These are phyloP conservation scores for Chrysoporthe cubensis DNA, from an alignment of 2,329 filamentous ascomycete species.

Conservation along the genomic window DNA sequence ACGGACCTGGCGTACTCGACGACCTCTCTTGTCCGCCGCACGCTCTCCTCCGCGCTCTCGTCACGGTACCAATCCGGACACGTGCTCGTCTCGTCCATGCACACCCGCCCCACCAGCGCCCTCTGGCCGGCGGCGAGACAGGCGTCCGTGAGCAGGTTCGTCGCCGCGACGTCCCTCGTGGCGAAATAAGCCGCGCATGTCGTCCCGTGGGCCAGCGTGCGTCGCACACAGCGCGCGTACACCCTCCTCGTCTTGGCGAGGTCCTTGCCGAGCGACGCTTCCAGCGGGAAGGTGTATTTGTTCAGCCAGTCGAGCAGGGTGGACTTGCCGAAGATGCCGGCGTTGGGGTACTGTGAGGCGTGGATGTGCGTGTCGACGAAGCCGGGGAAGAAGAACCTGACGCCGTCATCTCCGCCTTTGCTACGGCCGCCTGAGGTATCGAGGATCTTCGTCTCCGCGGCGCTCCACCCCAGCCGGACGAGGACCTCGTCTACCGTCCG, in stretches of 20 bases:
- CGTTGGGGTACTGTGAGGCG: conserved; percentile 92
- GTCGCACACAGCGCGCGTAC: conserved; percentile 77
- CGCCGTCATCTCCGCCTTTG: conserved; percentile 38
- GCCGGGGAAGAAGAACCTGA: conserved; percentile 81
- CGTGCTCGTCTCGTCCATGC: conserved; percentile 76
- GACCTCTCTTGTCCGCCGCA: conserved; percentile 59
- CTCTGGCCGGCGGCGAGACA: conserved; percentile 82
- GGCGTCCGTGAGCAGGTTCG: conserved; percentile 87
- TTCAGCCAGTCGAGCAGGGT: conserved; percentile 93
- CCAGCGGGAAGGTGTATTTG: conserved; percentile 93
- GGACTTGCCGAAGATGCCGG: conserved; percentile 89
- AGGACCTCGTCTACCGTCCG: conserved; percentile 42
- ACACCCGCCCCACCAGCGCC: conserved; percentile 90
- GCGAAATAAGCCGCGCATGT: conserved; percentile 96
- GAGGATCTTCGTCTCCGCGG: conserved; percentile 43
- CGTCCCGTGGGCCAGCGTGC: conserved; percentile 86
- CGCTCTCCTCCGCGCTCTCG: conserved; percentile 59
- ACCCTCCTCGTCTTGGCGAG: conserved; percentile 67
- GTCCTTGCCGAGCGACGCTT: conserved; percentile 65
- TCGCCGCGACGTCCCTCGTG: conserved; percentile 82
- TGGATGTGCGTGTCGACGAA: conserved; percentile 96
- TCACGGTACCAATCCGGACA: conserved; percentile 83
- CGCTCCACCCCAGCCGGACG: conserved; percentile 50
- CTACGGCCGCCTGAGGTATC: conserved; percentile 12
- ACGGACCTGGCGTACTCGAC: conserved; percentile 69